Evolutionary conservation across 2,329 filamentous ascomycete genomes (phyloP).

Genomic region (Pseudocercospora vitis): DNA sequence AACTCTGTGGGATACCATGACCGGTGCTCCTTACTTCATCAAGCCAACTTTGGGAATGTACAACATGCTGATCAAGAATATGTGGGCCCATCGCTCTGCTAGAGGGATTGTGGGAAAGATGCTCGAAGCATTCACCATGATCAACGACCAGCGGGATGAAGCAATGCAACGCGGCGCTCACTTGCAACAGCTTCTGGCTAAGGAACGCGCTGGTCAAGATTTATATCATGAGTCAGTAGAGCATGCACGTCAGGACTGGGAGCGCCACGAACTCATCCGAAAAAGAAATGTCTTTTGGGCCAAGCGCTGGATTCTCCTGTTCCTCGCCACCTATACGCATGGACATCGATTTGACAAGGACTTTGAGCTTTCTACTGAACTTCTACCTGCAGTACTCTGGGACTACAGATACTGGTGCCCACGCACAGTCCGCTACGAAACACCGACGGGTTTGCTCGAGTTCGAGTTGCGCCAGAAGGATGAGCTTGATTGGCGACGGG

Average conservation of each 20-base stretch:
- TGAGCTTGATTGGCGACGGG: slow-evolving; percentile 12
- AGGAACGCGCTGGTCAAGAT: not conserved
- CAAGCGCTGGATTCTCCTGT: slow-evolving; percentile 33
- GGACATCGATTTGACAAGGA: not conserved
- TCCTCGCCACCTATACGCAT: slow-evolving; percentile 23
- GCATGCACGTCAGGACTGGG: slow-evolving; percentile 22
- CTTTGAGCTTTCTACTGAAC: slow-evolving; percentile 11
- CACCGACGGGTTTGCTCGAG: slow-evolving; percentile 33
- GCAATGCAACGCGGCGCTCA: not conserved
- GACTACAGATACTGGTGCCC: slow-evolving; percentile 29
- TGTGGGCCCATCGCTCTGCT: slow-evolving; percentile 19
- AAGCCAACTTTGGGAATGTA: slow-evolving; percentile 60
- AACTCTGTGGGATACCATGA: slow-evolving; percentile 62
- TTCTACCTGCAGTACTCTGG: slow-evolving; percentile 32
- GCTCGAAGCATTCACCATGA: slow-evolving; percentile 24
- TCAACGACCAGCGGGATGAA: slow-evolving; percentile 7
- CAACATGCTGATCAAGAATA: slow-evolving; percentile 38
- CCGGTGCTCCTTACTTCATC: slow-evolving; percentile 56
- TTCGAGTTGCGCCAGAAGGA: slow-evolving; percentile 24
- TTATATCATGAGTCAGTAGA: slow-evolving; percentile 14
- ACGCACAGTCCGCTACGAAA: slow-evolving; percentile 31
- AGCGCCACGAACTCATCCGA: slow-evolving; percentile 24
- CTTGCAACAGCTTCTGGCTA: slow-evolving; percentile 8
- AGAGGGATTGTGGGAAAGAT: slow-evolving; percentile 29
- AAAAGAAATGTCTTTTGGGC: slow-evolving; percentile 28